Base-by-base conservation (phyloP, 2,329 filamentous ascomycete species). In the Ophiostoma sp. region DNA sequence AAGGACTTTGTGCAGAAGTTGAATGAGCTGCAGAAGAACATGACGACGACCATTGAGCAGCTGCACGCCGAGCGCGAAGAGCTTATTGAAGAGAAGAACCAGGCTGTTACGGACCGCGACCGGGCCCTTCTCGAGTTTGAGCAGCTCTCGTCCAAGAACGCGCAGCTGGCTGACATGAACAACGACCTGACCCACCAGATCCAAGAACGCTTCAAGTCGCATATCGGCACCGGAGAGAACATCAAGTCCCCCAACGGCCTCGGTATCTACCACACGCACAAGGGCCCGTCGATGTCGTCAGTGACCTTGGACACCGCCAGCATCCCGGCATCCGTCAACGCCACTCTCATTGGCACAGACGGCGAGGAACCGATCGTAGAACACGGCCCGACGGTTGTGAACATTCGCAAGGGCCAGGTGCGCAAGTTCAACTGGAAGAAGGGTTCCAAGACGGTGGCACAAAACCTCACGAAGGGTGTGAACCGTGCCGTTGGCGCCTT, bases 351-450 rank as follows among this genome's bases (percentile, higher is more conserved):
- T 66, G 81, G 84, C 36, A 82, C 84, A 9, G 86, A 88, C 71
- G 83, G 85, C 18, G 89, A 91, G 63, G 92, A 95, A 55, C 83
- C 82, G 0, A 82, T 87, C 68, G 77, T 87, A n/a, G 85, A 87
- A 71, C 83, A 87, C 41, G 90, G 92, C 2, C 93, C 95, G n/a
- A 95, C 96, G 70, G 91, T 98, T 45, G 91, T 98, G 70, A 96
- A 95, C 74, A 96, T 98, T 71, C 88, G 93, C 74, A 98, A 97
- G 80, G 93, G 91, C 42, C 93, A 97, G 76, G 88, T 90, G 67
- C 96, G 93, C 81, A 98, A 97, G 78, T 97, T 97, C 80, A 97
- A 97, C 80, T 98, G 95, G 93, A 97, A 97, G 84, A 97, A 96
- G 82, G 93, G 93, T 52, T 92, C 92, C 52, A 94, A 96, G 79